Evolutionary conservation across 2,329 filamentous ascomycete genomes (phyloP), one percentile per base, ranked within the genome.

Genomic region (Aspergillus uvarum): DNA sequence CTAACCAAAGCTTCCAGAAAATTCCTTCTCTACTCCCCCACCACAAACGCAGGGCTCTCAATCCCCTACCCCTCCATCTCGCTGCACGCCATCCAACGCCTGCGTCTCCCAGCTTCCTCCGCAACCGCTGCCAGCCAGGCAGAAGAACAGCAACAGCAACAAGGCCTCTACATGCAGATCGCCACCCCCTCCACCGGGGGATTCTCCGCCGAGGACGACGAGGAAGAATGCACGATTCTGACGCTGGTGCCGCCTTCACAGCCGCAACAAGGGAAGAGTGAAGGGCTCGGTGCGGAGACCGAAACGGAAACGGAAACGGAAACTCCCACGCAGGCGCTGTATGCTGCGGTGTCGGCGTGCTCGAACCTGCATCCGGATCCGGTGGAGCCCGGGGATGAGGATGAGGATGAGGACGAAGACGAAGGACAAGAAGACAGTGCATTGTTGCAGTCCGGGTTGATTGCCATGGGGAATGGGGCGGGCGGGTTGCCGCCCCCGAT

Each of bases 101-200:
- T 80, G 24, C 75, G 65, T 7, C 59, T 77, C 48, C 77, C 77
- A 24, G 64, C n/a, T n/a, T n/a, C 60, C 14, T 58, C 65, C 14
- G 14, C 68, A 21, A 59, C 67, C 5, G 38, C 31, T 4, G 4
- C 8, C 10, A 14, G 10, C 31, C 31, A 12, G 31, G 31, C 8
- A 19, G n/a, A 14, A 16, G 7, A 38, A 54, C 10, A 48, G 14
- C 51, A 16, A 54, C 26, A 22, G 14, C 44, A 51, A 38, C 79
- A 81, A 65, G 79, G 79, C 1, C 69, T 82, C 1, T 81, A 81
- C 69, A 80, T 82, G 75, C 79, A 82, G 59, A 70, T 82, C 55
- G 72, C 77, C 10, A 72, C 69, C 14, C 55, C 64, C 3, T 58
- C 67, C 6, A 50, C 64, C 3, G 65, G 63, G 3, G 61, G 67